Percentiles rank a stretch among this genome's conserved stretches.
phyloP scores from a whole-genome alignment of 164 flowering plant species.

The Cinnamomum micranthum region DNA sequence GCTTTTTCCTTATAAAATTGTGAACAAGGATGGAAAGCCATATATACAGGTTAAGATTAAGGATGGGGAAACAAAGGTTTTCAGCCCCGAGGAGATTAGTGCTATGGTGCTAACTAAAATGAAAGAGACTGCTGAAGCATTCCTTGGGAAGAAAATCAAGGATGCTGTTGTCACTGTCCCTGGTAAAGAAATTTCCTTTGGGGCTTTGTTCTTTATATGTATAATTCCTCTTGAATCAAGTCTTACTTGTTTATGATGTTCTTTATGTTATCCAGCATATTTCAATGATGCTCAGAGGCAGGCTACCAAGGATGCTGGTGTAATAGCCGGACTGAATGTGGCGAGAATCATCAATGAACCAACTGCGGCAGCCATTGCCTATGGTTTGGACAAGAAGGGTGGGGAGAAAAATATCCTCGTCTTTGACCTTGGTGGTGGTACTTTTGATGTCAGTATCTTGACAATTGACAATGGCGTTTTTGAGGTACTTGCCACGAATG shows the following conservation, averaged over 20 bases:
- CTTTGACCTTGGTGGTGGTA: slow-evolving; percentile 91
- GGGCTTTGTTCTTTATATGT: background rate
- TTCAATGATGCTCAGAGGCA: slow-evolving; percentile 95
- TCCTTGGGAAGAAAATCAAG: slow-evolving; percentile 90
- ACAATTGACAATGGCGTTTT: slow-evolving; percentile 92
- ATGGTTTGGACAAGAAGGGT: slow-evolving; percentile 87
- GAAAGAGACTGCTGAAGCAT: slow-evolving; percentile 96
- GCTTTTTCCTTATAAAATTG: slow-evolving; percentile 74
- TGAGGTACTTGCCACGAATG: slow-evolving; percentile 91
- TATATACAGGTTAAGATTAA: slow-evolving; percentile 70
- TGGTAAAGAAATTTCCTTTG: slow-evolving; percentile 35
- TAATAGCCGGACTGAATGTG: slow-evolving; percentile 86
- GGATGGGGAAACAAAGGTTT: slow-evolving; percentile 80
- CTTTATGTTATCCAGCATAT: slow-evolving; percentile 49
- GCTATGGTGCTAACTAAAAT: slow-evolving; percentile 82
- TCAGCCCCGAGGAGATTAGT: slow-evolving; percentile 91
- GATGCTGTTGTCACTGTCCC: slow-evolving; percentile 94
- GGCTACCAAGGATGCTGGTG: slow-evolving; percentile 95
- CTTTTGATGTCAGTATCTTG: slow-evolving; percentile 92
- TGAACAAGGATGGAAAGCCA: slow-evolving; percentile 89
- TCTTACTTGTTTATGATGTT: background rate
- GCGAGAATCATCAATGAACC: slow-evolving; percentile 91
- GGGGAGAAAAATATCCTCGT: slow-evolving; percentile 96
- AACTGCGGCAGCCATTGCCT: slow-evolving; percentile 92
- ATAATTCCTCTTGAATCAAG: background rate